Conservation (phyloP, 2,329 filamentous ascomycete genomes). For the Cladophialophora carrionii region DNA sequence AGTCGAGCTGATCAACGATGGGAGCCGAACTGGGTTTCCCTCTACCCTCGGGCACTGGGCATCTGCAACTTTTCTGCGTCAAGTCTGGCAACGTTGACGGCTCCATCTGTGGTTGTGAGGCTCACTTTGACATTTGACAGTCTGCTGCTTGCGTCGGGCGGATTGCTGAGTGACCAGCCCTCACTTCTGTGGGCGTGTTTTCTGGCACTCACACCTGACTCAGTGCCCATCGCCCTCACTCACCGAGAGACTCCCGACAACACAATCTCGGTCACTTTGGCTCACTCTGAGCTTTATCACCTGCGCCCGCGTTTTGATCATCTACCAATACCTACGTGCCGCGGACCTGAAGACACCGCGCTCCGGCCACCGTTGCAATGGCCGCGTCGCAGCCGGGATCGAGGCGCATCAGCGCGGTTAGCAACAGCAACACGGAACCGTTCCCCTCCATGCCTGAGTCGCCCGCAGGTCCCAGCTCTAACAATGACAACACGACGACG, state of each 20-base stretch:
- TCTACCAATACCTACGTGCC: neutral
- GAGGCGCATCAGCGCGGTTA: conserved; percentile 23
- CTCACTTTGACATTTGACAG: neutral
- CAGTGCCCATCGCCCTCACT: neutral
- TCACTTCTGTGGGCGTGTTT: neutral
- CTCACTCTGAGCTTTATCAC: neutral
- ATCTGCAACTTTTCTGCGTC: neutral
- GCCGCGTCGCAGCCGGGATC: conserved; percentile 25
- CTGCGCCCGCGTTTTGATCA: neutral
- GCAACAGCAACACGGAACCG: conserved; percentile 28
- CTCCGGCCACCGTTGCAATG: conserved; percentile 17
- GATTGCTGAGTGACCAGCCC: neutral
- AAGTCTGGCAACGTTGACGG: neutral
- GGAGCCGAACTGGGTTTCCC: neutral
- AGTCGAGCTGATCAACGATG: neutral
- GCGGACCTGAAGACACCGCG: neutral
- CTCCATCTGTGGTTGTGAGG: neutral
- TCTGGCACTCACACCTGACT: conserved; percentile 1
- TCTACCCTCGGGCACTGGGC: neutral
- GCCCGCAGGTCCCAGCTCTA: conserved; percentile 23
- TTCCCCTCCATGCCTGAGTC: conserved; percentile 31
- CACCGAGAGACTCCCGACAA: conserved; percentile 1
- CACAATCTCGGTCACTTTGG: neutral
- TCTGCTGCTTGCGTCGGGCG: neutral
- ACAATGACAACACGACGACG: conserved; percentile 24